A percentile compares a stretch with the other conserved stretches of the same genome.
Evolutionary conservation across 352 stramenopile species (phyloP).

Genomic region (Pythium pyrilobum): DNA sequence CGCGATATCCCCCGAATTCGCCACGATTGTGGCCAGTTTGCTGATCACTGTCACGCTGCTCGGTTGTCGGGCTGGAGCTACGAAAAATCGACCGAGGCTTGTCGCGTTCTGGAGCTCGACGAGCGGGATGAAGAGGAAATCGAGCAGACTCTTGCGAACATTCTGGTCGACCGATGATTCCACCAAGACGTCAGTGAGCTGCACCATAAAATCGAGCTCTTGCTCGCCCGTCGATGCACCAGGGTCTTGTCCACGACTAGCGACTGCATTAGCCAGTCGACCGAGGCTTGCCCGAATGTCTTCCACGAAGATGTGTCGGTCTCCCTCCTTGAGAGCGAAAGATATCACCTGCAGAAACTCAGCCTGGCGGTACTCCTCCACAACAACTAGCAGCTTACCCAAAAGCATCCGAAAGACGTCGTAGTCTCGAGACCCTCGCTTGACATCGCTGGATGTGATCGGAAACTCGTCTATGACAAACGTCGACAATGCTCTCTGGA

Average conservation of each 20-base stretch:
- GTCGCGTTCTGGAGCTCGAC: constrained; percentile 15
- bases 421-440: constrained; percentile 52
- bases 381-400: constrained; percentile 37
- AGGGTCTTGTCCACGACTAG: neutral
- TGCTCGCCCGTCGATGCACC: neutral
- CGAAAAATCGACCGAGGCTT: constrained; percentile 40
- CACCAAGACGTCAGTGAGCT: constrained; percentile 14
- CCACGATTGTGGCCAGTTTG: constrained; percentile 49
- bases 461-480: constrained; percentile 77
- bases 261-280: constrained; percentile 23
- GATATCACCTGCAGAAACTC: constrained; percentile 48
- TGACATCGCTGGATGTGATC: constrained; percentile 67
- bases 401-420: constrained; percentile 60
- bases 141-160: constrained; percentile 14
- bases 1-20: constrained; percentile 41
- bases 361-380: constrained; percentile 45
- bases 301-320: constrained; percentile 41
- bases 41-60: constrained; percentile 38
- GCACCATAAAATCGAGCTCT: constrained; percentile 7
- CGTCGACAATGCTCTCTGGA: constrained; percentile 29
- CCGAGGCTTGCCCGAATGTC: constrained; percentile 47
- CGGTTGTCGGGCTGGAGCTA: constrained; percentile 21
- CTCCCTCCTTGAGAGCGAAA: constrained; percentile 56
- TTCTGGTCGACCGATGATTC: constrained; percentile 9
- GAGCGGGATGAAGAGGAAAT: constrained; percentile 15